A percentile compares a stretch with the other conserved stretches of the same genome.
phyloP scores from a whole-genome alignment of 75 land plant species.

The Cunninghamia lanceolata region DNA sequence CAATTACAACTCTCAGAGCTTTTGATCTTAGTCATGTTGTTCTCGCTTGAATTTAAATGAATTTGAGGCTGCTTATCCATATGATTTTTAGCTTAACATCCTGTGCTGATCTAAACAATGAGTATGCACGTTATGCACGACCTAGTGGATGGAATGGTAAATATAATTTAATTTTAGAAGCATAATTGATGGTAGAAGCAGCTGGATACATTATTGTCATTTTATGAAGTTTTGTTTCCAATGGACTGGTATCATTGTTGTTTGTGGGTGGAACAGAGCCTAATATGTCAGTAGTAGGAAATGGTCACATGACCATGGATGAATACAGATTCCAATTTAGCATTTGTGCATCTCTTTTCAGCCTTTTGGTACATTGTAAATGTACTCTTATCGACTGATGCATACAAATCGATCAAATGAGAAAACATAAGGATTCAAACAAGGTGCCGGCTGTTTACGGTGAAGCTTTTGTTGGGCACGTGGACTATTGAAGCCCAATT shows the following conservation, averaged over 20 bases:
- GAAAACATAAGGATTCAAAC: too few relatives aligned
- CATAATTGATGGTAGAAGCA: neutral
- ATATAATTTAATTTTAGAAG: too few relatives aligned
- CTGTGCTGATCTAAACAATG: constrained; percentile 53
- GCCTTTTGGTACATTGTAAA: too few relatives aligned
- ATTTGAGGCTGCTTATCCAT: neutral
- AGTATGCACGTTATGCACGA: constrained; percentile 56
- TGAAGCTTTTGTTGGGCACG: too few relatives aligned
- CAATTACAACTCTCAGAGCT: neutral
- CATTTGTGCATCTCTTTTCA: constrained; percentile 54
- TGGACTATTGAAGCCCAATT: too few relatives aligned
- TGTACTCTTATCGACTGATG: too few relatives aligned
- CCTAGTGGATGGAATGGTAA: constrained; percentile 84
- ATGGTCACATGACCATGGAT: constrained; percentile 78
- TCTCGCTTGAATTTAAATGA: neutral
- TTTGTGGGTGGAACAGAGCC: too few relatives aligned
- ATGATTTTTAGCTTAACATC: constrained; percentile 34
- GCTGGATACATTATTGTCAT: neutral
- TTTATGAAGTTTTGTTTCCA: too few relatives aligned
- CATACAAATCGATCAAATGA: too few relatives aligned
- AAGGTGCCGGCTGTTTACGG: too few relatives aligned
- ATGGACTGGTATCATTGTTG: too few relatives aligned
- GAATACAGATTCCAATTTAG: constrained; percentile 88
- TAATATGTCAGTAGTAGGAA: constrained; percentile 94
- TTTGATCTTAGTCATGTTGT: too few relatives aligned